A percentile compares a stretch with the other conserved stretches of the same genome.
Conservation (phyloP, 2,329 filamentous ascomycete species). For the Venturiaceae sp. region DNA sequence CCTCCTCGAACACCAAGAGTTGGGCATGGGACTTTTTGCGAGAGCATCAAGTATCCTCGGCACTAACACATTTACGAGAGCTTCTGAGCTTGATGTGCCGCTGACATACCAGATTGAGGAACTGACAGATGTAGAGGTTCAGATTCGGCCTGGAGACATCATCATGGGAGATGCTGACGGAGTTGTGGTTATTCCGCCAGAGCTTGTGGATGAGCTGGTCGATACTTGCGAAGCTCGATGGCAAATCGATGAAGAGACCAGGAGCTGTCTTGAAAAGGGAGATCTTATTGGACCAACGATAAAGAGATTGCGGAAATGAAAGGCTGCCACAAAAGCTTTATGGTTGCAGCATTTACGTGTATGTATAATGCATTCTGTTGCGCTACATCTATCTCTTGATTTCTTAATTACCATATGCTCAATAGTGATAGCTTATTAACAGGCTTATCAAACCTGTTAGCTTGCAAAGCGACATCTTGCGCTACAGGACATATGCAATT, state of each 20-base stretch:
- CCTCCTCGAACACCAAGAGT: slow-evolving; percentile 18
- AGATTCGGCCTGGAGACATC: slow-evolving; percentile 24
- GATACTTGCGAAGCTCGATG: slow-evolving; percentile 22
- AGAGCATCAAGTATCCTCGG: slow-evolving; percentile 21
- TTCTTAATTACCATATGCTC: too few relatives aligned
- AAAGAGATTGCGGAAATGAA: slow-evolving; percentile 25
- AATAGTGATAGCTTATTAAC: too few relatives aligned
- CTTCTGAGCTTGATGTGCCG: slow-evolving; percentile 24
- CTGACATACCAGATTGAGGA: slow-evolving; percentile 16
- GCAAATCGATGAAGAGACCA: slow-evolving; percentile 25
- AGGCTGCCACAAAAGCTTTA: too few relatives aligned
- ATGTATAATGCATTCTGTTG: too few relatives aligned
- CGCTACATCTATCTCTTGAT: too few relatives aligned
- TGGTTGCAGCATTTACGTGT: too few relatives aligned
- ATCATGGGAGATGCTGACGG: slow-evolving; percentile 26
- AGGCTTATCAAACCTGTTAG: too few relatives aligned
- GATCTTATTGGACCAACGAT: slow-evolving; percentile 25
- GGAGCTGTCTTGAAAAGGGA: slow-evolving; percentile 19
- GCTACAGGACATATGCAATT: too few relatives aligned
- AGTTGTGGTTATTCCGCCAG: slow-evolving; percentile 15
- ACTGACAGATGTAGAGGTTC: slow-evolving; percentile 12
- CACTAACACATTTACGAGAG: slow-evolving; percentile 24
- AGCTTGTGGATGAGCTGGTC: slow-evolving; percentile 20
- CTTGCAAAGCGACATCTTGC: too few relatives aligned
- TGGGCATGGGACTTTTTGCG: slow-evolving; percentile 23